Conservation (phyloP, 768 basidiomycete species). For the Tulasnella sp. region DNA sequence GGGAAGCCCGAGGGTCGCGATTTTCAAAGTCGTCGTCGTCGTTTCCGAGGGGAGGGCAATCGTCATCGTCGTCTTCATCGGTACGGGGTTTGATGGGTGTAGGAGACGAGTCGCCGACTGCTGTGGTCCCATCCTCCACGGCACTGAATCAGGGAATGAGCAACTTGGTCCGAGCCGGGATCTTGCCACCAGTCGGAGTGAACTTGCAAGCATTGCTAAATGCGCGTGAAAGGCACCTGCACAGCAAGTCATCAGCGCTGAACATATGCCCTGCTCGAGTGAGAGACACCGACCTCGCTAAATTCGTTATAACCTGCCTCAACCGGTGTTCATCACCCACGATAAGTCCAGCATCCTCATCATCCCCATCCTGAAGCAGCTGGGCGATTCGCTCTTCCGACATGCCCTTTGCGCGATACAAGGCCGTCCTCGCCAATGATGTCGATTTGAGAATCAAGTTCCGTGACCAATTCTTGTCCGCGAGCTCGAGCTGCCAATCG, state of each 20-base stretch:
- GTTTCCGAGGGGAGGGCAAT: not conserved
- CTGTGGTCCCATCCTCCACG: not conserved
- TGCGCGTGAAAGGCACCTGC: not conserved
- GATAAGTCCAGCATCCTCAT: conserved; percentile 26
- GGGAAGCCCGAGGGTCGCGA: not conserved
- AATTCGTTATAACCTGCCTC: conserved; percentile 27
- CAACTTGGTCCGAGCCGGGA: conserved; percentile 26
- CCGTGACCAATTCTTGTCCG: conserved; percentile 26
- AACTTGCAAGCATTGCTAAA: conserved; percentile 30
- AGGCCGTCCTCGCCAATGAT: conserved; percentile 25
- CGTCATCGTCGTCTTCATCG: not conserved
- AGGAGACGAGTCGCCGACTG: no score
- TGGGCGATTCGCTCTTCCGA: conserved; percentile 14
- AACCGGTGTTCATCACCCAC: conserved; percentile 34
- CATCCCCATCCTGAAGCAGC: conserved; percentile 1
- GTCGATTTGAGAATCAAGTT: conserved; percentile 29
- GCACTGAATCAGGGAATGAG: conserved; percentile 14
- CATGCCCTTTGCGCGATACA: conserved; percentile 15
- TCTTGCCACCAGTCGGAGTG: conserved; percentile 27
- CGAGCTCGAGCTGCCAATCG: conserved; percentile 26
- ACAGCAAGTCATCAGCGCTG: not conserved
- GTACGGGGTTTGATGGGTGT: not conserved
- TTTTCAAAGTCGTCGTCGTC: not conserved
- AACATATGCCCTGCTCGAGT: no score
- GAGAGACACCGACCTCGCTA: conserved; percentile 18